phyloP scores from a whole-genome alignment of 441 rosid genomes.

The Erodium moschatum region DNA sequence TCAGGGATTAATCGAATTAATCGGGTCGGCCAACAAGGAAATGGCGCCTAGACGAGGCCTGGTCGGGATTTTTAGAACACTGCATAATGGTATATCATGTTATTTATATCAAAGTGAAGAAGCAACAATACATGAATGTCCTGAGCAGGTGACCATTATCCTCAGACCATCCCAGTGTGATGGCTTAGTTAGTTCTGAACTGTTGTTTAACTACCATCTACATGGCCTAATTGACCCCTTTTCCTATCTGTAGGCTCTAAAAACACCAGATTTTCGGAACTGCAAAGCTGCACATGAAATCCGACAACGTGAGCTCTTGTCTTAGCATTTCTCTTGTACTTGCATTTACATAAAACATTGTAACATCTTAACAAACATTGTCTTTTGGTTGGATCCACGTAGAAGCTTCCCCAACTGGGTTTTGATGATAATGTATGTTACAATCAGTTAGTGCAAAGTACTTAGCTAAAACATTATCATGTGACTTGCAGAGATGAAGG shows the following conservation, averaged over 20 bases:
- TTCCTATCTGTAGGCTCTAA: slow-evolving; percentile 41
- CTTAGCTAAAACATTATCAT: neutral
- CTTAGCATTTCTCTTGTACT: neutral
- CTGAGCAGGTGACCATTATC: no score
- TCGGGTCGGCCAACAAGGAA: no score
- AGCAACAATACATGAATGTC: no score
- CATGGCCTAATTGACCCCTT: neutral
- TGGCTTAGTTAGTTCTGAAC: neutral
- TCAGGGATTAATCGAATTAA: no score
- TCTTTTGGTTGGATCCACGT: neutral
- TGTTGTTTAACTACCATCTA: neutral
- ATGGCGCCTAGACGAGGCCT: no score
- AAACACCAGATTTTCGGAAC: slow-evolving; percentile 52
- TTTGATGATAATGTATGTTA: no score
- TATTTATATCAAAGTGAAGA: no score
- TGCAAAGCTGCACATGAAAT: slow-evolving; percentile 58
- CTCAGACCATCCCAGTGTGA: neutral
- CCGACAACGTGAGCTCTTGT: slow-evolving; percentile 47
- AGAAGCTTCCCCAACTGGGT: no score
- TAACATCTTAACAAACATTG: neutral
- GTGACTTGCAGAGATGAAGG: slow-evolving; percentile 50
- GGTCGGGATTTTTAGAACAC: no score
- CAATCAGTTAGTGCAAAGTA: neutral
- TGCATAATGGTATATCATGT: no score
- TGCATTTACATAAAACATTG: neutral